A percentile compares a stretch with the other conserved stretches of the same genome.
These are phyloP conservation scores for Trichoderma harzianum DNA, from an alignment of 2,329 filamentous ascomycete genomes.

Conservation along the genomic window DNA sequence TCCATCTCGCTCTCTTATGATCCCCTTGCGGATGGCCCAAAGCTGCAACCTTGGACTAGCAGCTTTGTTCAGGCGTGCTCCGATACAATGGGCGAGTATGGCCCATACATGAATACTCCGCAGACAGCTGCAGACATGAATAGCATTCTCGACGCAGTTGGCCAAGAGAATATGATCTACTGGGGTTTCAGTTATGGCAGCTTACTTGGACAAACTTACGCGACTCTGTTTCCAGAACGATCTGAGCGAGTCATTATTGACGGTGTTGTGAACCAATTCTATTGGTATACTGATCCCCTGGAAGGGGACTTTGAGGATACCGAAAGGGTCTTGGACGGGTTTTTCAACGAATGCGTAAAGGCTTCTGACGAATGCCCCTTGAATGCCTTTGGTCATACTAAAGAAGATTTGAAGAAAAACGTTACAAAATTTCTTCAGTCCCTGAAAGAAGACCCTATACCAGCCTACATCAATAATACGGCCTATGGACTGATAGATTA, in stretches of 20 bases:
- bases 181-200: constrained; percentile 45
- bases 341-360: constrained; percentile 35
- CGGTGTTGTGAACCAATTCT: constrained; percentile 33
- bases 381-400: constrained; percentile 31
- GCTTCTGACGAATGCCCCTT: constrained; percentile 38
- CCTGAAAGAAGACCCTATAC: neutral
- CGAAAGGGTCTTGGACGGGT: constrained; percentile 30
- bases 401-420: constrained; percentile 24
- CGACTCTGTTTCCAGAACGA: constrained; percentile 35
- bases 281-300: constrained; percentile 35
- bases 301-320: constrained; percentile 31
- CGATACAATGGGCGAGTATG: constrained; percentile 45
- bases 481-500: neutral
- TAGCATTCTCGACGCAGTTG: constrained; percentile 43
- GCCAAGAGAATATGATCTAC: constrained; percentile 34
- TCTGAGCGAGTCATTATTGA: constrained; percentile 36
- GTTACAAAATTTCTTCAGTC: neutral
- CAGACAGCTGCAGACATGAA: constrained; percentile 52
- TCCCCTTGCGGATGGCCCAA: constrained; percentile 36
- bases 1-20: neutral
- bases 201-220: constrained; percentile 40
- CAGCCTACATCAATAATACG: neutral
- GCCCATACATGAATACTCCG: constrained; percentile 45
- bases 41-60: constrained; percentile 41
- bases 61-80: constrained; percentile 41